Evolutionary conservation across 805 yeast species (phyloP), one percentile per base, ranked within the genome.

Genomic region (Ogataea philodendri): DNA sequence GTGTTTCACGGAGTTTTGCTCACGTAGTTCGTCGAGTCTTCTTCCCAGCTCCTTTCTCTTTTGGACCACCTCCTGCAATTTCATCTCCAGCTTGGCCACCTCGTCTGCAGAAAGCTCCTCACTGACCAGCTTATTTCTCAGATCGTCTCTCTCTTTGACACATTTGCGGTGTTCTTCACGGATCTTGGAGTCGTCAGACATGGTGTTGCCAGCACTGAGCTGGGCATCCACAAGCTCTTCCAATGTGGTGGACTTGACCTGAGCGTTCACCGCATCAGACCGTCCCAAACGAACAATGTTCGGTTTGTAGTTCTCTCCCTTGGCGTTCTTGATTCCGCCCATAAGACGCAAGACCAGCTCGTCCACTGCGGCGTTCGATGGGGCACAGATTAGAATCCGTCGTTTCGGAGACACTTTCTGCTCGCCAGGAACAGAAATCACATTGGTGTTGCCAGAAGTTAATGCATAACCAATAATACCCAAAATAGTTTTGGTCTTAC

Each of bases 361-460:
- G 62, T 93, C 99, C 3, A 93, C 96, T 9, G 99, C 99, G 1
- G 99, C 99, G 65, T 93, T 93, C 57, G 96, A 86, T 3, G 99
- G 99, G 1, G 98, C 97, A 72, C 98, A 94, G 13, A 93, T 78
- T 32, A 93, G 64, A 1, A 93, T 76, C 39, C 85, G 84, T 22
- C 75, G 69, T 18, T 62, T 64, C 19, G 39, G 20, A 2, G 38
- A 33, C 14, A 22, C 26, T 2, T 39, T 32, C 9, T 30, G 21
- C 11, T 31, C 33, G 1, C 48, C 38, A n/a, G 51, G 47, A 7
- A 28, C 35, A 2, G 39, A 7, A 7, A 47, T 45, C 3, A 34
- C 21, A 15, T 31, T 39, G 3, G 32, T 20, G 3, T 40, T 37
- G 32, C 40, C 25, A 16, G 57, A 44, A 0, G 85, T 72, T 26